A percentile compares a stretch with the other conserved stretches of the same genome.
phyloP scores from a whole-genome alignment of 192 early-diverging fungal genomes.

The Pilaira anomala region DNA sequence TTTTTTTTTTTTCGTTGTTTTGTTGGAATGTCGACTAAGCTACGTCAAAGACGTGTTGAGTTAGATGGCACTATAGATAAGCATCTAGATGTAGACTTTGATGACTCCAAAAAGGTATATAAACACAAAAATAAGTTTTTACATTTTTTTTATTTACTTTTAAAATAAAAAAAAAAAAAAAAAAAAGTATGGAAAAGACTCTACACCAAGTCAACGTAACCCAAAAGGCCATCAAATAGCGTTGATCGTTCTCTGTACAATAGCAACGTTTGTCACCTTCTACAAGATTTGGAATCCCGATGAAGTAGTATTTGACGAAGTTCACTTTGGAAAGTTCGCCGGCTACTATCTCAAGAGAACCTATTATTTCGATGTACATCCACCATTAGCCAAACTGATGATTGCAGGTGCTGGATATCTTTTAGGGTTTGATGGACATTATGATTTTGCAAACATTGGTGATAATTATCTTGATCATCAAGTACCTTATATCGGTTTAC shows the following conservation, averaged over 20 bases:
- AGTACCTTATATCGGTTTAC: slow-evolving; percentile 84
- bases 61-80: neutral
- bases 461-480: slow-evolving; percentile 74
- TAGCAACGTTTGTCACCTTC: slow-evolving; percentile 51
- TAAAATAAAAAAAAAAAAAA: no score
- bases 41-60: neutral
- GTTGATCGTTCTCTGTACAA: neutral
- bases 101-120: neutral
- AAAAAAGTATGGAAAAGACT: slow-evolving; percentile 22
- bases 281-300: slow-evolving; percentile 67
- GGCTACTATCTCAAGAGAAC: slow-evolving; percentile 78
- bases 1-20: no score
- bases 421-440: slow-evolving; percentile 84
- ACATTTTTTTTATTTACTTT: no score
- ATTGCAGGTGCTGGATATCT: slow-evolving; percentile 71
- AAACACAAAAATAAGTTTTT: neutral
- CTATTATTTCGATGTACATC: slow-evolving; percentile 96
- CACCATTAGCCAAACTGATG: slow-evolving; percentile 90
- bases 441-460: slow-evolving; percentile 87
- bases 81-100: neutral
- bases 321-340: slow-evolving; percentile 34
- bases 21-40: neutral
- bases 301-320: slow-evolving; percentile 62
- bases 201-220: neutral
- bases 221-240: neutral